A percentile compares a stretch with the other conserved stretches of the same genome.
Evolutionary conservation across 2,329 filamentous ascomycete species (phyloP).

Genomic region (Aspergillus ochraceoroseus): DNA sequence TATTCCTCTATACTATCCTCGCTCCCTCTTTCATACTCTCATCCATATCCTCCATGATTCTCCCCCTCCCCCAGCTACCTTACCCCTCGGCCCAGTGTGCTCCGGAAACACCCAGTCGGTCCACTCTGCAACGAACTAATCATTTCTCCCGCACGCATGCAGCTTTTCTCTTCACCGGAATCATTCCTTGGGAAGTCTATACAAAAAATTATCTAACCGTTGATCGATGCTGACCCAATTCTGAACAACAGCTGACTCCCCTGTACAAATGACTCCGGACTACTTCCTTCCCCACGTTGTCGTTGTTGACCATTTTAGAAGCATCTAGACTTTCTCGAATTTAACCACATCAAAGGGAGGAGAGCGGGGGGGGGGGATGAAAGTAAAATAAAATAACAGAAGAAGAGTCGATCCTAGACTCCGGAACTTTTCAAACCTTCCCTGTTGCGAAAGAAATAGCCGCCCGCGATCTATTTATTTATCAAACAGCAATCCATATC

Average conservation of each 20-base stretch:
- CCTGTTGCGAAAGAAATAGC: slow-evolving; percentile 5
- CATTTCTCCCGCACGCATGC: slow-evolving; percentile 10
- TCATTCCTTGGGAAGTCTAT: no score
- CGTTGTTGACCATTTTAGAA: no score
- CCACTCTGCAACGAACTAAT: slow-evolving; percentile 14
- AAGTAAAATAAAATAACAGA: background rate
- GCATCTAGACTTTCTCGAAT: no score
- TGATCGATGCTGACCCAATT: no score
- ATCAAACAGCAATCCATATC: background rate
- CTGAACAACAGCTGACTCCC: background rate
- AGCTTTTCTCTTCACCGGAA: slow-evolving; percentile 17
- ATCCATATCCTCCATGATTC: slow-evolving; percentile 8
- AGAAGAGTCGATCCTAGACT: background rate
- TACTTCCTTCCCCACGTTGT: no score
- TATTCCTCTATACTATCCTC: no score
- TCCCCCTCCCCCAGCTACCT: background rate
- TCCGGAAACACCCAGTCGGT: slow-evolving; percentile 23
- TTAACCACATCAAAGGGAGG: no score
- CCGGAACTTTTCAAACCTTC: background rate
- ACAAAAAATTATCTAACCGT: no score
- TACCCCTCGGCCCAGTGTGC: slow-evolving; percentile 31
- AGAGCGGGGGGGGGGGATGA: no score
- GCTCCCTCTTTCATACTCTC: slow-evolving; percentile 2
- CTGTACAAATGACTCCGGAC: no score
- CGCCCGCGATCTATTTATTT: slow-evolving; percentile 6